A percentile compares a stretch with the other conserved stretches of the same genome.
Evolutionary conservation across 2,329 filamentous ascomycete species (phyloP).

Genomic region (Paraphaeosphaeria minitans): DNA sequence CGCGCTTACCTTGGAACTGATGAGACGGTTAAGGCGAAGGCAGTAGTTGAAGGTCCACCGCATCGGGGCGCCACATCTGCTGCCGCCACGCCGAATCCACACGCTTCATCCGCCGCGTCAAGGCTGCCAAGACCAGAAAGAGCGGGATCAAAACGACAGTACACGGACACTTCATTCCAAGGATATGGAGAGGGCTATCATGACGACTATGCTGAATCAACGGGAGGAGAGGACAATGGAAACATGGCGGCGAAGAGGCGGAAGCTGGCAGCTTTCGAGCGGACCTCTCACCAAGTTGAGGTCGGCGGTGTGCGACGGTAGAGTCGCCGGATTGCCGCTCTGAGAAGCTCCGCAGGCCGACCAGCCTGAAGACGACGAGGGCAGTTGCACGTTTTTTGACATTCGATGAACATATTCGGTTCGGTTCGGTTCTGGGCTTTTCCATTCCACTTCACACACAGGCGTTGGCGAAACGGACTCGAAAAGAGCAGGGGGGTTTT

Average conservation of each 20-base stretch:
- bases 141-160: constrained; percentile 73
- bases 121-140: constrained; percentile 66
- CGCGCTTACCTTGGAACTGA: constrained; percentile 52
- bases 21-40: constrained; percentile 43
- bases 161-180: constrained; percentile 74
- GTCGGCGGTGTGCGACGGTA: constrained; percentile 44
- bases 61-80: constrained; percentile 28
- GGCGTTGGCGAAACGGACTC: constrained; percentile 7
- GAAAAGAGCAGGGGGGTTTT: constrained; percentile 11
- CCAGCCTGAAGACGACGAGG: neutral
- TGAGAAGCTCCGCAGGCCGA: neutral
- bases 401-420: constrained; percentile 11
- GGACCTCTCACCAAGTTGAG: constrained; percentile 41
- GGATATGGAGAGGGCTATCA: constrained; percentile 75
- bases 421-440: neutral
- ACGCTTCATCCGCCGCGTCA: constrained; percentile 45
- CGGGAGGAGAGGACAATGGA: constrained; percentile 70
- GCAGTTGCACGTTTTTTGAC: neutral
- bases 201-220: constrained; percentile 74
- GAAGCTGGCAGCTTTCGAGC: constrained; percentile 43
- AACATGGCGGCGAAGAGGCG: constrained; percentile 38
- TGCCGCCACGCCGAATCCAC: constrained; percentile 37
- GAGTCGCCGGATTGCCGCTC: neutral
- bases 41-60: constrained; percentile 24
- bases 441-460: neutral